Evolutionary conservation across 768 basidiomycete species (phyloP).

Genomic region (Boletus speciosus): DNA sequence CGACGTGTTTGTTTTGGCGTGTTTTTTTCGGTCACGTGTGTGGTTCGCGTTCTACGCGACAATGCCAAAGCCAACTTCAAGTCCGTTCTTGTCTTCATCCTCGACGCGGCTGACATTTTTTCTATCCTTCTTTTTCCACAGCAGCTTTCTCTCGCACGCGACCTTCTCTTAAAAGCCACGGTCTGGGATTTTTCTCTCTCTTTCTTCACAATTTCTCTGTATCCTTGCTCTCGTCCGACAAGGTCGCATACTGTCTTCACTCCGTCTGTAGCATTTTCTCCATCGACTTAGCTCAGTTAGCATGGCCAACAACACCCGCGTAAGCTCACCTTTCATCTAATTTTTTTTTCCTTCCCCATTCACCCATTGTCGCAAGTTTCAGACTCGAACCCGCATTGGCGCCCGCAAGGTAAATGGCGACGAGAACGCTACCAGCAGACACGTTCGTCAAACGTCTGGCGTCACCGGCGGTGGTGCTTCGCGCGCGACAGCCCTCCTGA

Average conservation of each 20-base stretch:
- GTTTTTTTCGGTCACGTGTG: constrained; percentile 35
- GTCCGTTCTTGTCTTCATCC: constrained; percentile 23
- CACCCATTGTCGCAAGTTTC: constrained; percentile 43
- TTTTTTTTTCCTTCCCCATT: neutral
- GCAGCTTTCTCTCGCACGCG: constrained; percentile 22
- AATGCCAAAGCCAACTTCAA: constrained; percentile 15
- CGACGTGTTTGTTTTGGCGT: constrained; percentile 36
- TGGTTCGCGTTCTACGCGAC: constrained; percentile 38
- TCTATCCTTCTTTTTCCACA: constrained; percentile 18
- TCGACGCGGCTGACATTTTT: constrained; percentile 35
- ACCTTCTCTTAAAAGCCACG: constrained; percentile 22
- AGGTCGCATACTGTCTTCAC: constrained; percentile 8
- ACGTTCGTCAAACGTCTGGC: constrained; percentile 60
- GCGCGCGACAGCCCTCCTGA: constrained; percentile 44
- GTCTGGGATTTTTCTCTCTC: constrained; percentile 30
- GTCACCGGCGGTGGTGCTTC: constrained; percentile 43
- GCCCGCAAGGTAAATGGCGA: constrained; percentile 66
- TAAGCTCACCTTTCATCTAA: constrained; percentile 31
- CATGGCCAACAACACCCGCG: constrained; percentile 64
- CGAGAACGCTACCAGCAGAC: constrained; percentile 72
- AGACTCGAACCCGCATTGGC: constrained; percentile 61
- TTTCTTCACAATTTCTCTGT: constrained; percentile 31
- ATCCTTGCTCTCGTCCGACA: constrained; percentile 12
- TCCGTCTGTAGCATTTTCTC: constrained; percentile 27
- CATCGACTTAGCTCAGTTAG: constrained; percentile 11